A percentile compares a stretch with the other conserved stretches of the same genome.
These are phyloP conservation scores for Hippophae gyantsensis DNA, from an alignment of 306 rosid genomes.

Conservation along the genomic window DNA sequence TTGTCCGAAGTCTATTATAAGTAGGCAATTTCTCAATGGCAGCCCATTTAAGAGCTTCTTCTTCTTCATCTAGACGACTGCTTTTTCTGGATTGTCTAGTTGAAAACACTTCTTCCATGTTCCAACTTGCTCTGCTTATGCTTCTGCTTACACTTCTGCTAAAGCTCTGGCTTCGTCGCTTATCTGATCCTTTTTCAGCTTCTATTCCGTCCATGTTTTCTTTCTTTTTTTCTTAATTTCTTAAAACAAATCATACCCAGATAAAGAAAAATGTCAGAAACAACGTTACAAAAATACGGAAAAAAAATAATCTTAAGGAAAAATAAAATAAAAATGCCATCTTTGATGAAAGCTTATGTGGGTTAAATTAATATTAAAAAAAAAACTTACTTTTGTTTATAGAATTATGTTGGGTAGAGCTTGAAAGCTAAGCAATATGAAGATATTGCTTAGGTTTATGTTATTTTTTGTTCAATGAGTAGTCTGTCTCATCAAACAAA, in stretches of 20 bases:
- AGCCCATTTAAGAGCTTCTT: conserved; percentile 94
- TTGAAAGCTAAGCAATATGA: no score
- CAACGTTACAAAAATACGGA: neutral
- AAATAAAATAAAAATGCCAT: no score
- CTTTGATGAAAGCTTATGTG: no score
- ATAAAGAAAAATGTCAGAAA: neutral
- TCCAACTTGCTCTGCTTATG: conserved; percentile 65
- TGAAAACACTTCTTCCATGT: conserved; percentile 66
- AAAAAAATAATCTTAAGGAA: no score
- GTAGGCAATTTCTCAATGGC: conserved; percentile 90
- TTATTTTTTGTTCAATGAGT: no score
- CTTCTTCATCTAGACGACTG: conserved; percentile 52
- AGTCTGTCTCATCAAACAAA: no score
- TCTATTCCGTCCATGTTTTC: conserved; percentile 41
- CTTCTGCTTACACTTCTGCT: conserved; percentile 52
- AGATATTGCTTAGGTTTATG: no score
- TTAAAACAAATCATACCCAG: neutral
- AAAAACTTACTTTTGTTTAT: no score
- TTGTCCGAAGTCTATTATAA: conserved; percentile 65
- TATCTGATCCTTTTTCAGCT: conserved; percentile 2
- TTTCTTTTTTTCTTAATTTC: conserved; percentile 4
- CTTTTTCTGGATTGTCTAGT: conserved; percentile 46
- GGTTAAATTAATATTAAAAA: no score
- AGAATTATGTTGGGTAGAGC: no score
- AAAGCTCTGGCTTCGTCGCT: conserved; percentile 20